Evolutionary conservation across 2,329 filamentous ascomycete species (phyloP).

Genomic region (Nothopassalora personata): DNA sequence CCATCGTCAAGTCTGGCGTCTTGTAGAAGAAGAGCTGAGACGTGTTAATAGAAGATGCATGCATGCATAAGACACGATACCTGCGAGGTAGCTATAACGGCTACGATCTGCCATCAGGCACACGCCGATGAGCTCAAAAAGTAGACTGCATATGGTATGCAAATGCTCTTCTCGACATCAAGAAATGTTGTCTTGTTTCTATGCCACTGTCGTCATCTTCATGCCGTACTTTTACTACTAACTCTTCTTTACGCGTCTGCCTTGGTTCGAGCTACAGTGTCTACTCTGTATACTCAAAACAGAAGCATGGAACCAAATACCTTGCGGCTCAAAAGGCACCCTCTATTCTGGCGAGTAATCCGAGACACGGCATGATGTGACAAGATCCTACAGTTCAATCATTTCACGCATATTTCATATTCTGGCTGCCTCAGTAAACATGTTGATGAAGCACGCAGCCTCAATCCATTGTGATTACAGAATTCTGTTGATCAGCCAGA

Average conservation of each 20-base stretch:
- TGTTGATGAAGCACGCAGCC: too few species aligned
- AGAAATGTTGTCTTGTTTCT: neutral
- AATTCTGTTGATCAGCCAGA: too few species aligned
- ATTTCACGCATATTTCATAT: too few species aligned
- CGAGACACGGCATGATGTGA: too few species aligned
- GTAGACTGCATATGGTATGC: constrained; percentile 16
- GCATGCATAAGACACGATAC: neutral
- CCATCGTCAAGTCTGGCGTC: constrained; percentile 40
- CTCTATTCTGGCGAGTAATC: too few species aligned
- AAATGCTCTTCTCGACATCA: constrained; percentile 5
- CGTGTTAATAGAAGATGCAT: constrained; percentile 2
- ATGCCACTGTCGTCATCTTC: neutral
- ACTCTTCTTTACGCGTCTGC: neutral
- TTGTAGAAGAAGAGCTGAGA: neutral
- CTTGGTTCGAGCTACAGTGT: too few species aligned
- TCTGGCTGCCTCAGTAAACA: too few species aligned
- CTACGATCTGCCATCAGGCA: constrained; percentile 1
- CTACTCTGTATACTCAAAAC: too few species aligned
- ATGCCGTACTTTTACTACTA: neutral
- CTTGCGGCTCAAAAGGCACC: too few species aligned
- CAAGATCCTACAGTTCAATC: too few species aligned
- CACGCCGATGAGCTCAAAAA: constrained; percentile 12
- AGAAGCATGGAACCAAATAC: too few species aligned
- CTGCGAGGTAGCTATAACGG: constrained; percentile 1
- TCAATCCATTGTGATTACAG: too few species aligned